Evolutionary conservation across 2,329 filamentous ascomycete genomes (phyloP).

Genomic region (Sodiomyces alkalinus): DNA sequence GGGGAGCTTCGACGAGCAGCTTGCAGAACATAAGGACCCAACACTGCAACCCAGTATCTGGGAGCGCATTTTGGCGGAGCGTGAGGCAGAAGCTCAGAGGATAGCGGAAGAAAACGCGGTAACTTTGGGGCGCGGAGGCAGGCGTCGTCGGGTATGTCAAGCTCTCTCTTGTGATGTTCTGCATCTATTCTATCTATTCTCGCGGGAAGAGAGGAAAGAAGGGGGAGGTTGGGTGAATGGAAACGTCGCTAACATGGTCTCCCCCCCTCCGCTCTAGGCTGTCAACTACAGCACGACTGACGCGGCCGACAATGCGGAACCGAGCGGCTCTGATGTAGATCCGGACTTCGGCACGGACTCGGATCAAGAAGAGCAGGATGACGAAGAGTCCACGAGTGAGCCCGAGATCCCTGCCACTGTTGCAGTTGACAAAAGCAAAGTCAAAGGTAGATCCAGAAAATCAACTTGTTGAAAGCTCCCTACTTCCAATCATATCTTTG

Average conservation of each 20-base stretch:
- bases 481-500: too few species aligned
- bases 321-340: conserved; percentile 11
- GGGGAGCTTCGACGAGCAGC: conserved; percentile 46
- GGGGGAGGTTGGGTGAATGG: too few species aligned
- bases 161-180: not conserved
- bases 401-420: conserved; percentile 5
- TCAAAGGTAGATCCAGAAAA: too few species aligned
- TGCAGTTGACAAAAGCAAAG: not conserved
- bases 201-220: too few species aligned
- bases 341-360: conserved; percentile 12
- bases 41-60: conserved; percentile 58
- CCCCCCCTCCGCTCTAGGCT: too few species aligned
- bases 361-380: conserved; percentile 11
- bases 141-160: conserved; percentile 42
- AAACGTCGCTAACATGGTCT: too few species aligned
- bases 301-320: conserved; percentile 6
- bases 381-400: conserved; percentile 7
- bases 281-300: conserved; percentile 13
- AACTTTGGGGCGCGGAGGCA: conserved; percentile 72
- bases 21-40: conserved; percentile 34
- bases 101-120: conserved; percentile 55
- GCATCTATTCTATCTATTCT: conserved; percentile 3
- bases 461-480: too few species aligned
- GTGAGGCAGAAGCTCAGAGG: conserved; percentile 49
- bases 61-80: conserved; percentile 62